Evolutionary conservation across 2,329 filamentous ascomycete species (phyloP), one percentile per base, ranked within the genome.

Genomic region (Didymella sp.): DNA sequence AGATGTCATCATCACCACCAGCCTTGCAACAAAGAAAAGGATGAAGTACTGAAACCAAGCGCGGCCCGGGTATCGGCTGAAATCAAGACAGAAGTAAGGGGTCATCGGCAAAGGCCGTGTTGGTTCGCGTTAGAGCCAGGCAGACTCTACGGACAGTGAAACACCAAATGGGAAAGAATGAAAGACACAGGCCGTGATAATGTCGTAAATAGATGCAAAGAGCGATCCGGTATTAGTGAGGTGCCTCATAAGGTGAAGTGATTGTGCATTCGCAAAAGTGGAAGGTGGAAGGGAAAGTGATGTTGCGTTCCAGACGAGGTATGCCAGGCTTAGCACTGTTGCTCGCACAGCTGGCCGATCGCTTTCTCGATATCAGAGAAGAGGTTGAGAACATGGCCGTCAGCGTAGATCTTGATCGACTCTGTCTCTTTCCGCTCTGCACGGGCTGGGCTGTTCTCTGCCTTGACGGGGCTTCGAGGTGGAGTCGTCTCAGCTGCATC

Each of bases 381-480:
- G 3, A 78, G 69, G 50, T 71, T 76, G 25, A 78, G 68, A 22
- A 77, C 76, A 33, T 77, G 74, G 22, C 74, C 75, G 48, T 78
- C 76, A 33, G 76, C 76, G 61, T 78, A 78, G 48, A 78, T 78
- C 57, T 75, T 77, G 67, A 78, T 78, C 13, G 75, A 77, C 59
- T 78, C 74, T 12, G 76, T 76, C 27, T 77, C 75, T 56, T 72
- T 75, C 37, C 74, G 70, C 27, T 74, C 70, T 6, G 67, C 49
- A 21, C 68, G 71, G 15, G 60, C 50, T 17, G 73, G 74, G 46
- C 73, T 76, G 28, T 46, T 38, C 33, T 76, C 74, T 17, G 60
- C 58, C 57, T 76, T 76, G 40, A 75, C 63, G 9, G 76, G 76
- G 53, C 76, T 78, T 45, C 75, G 62, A 15, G 76, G 76, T 37